Percentiles rank a stretch among this genome's conserved stretches.
These are phyloP conservation scores for Rhizopogon roseolus DNA, from an alignment of 768 basidiomycete genomes.

Conservation along the genomic window DNA sequence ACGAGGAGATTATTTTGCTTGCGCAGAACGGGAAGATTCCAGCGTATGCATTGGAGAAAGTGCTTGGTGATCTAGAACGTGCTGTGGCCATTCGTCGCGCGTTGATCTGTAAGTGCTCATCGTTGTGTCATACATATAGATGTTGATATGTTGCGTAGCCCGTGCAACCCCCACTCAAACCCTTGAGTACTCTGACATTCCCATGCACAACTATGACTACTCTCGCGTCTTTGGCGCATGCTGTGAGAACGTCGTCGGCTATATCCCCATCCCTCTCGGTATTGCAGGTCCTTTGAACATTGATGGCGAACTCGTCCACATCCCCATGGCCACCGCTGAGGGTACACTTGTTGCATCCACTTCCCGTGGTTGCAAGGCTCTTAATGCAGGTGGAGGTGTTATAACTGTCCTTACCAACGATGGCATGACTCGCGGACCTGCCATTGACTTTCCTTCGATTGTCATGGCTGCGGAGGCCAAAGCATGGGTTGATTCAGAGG, in stretches of 20 bases:
- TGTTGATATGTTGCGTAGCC: conserved; percentile 38
- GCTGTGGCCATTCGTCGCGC: conserved; percentile 86
- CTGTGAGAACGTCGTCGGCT: conserved; percentile 98
- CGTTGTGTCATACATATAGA: background rate
- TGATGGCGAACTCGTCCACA: conserved; percentile 79
- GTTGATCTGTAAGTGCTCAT: conserved; percentile 71
- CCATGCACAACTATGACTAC: conserved; percentile 87
- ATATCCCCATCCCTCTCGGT: conserved; percentile 93
- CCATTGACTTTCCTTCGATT: conserved; percentile 88
- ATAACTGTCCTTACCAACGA: conserved; percentile 90
- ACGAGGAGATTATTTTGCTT: conserved; percentile 89
- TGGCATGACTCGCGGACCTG: conserved; percentile 98
- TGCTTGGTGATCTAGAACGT: conserved; percentile 81
- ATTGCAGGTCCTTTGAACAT: conserved; percentile 93
- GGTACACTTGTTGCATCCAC: conserved; percentile 97
- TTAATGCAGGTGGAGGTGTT: conserved; percentile 94
- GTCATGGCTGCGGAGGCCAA: conserved; percentile 78
- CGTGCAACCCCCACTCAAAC: conserved; percentile 82
- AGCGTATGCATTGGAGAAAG: conserved; percentile 94
- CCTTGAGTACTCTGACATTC: conserved; percentile 79
- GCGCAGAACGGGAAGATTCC: conserved; percentile 91
- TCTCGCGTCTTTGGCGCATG: conserved; percentile 91
- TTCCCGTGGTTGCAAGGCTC: conserved; percentile 95
- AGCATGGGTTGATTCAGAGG: conserved; percentile 80
- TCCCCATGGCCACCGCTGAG: conserved; percentile 99